Evolutionary conservation across 176 grass and related monocot genomes (phyloP), one percentile per base, ranked within the genome.

Genomic region (Secale cereale): DNA sequence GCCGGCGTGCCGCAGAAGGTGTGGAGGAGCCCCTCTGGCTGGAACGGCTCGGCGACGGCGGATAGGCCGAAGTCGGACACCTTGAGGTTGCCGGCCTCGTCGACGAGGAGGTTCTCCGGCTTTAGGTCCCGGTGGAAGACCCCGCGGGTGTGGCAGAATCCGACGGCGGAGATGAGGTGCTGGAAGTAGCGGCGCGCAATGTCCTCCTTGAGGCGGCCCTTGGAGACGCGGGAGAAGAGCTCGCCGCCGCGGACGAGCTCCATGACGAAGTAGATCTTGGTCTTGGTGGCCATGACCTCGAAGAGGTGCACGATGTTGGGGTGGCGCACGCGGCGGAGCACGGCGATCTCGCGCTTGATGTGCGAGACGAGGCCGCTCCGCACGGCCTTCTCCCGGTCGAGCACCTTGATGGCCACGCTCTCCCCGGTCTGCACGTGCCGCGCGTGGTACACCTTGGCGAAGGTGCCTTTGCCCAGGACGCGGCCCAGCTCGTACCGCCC

Each of bases 261-360:
- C 95, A 99, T 99, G 25, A 99, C 94, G 88, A 99, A 92, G 83
- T 99, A 99, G 88, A 99, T 99, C 97, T 99, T 99, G 22, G 94
- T 83, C 83, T 94, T 99, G 32, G 94, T 94, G 65, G 97, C 97
- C 97, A 99, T 96, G 17, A 99, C 97, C 88, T 99, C 97, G 85
- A 92, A 90, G 23, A 99, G 94, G 70, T 91, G 93, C 25, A 99
- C 97, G 85, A 97, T 90, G 86, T 99, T 96, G 0, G 97, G 97
- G 83, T 99, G 97, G 65, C 97, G 93, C 63, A 99, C 97, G 33
- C 94, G 94, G 50, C 92, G 90, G n/a, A 99, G 91, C 79, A 99
- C 91, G 33, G 92, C 80, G 85, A 99, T 97, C 91, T 99, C 97
- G 43, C 97, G 91, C 84, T 99, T 99, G 89, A 98, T 98, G 77